Base-by-base conservation (phyloP, 768 basidiomycete species). In the Nevesoporus exiguus region DNA sequence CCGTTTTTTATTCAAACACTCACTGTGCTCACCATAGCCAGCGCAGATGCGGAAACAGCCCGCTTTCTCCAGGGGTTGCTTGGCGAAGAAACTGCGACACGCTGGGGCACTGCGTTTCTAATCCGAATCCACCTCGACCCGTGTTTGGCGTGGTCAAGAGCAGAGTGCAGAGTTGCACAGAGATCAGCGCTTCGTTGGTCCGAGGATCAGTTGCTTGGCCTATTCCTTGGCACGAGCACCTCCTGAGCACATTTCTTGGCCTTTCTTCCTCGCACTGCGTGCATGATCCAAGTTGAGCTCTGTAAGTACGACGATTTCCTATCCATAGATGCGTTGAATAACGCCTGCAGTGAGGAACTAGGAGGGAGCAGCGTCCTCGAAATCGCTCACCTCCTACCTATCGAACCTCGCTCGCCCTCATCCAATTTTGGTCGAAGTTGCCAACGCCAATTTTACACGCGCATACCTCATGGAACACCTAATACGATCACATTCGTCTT, bases 161-260 rank as follows among this genome's bases (percentile, higher is more conserved):
- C 21, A 25, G 39, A 25, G 5, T 8, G n/a, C 25, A 43, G 44
- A 15, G 21, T 44, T 43, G 3, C 33, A 15, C 33, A 54, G 47
- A 6, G 55, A 57, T 50, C 45, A 21, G 22, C 30, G 17, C 48
- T 15, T 17, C 25, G 8, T 40, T 49, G 11, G 24, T 34, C 56
- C 42, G 65, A 55, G 62, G 58, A 64, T 64, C 52, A 46, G 25
- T 47, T 13, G 3, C 48, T 21, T 25, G 30, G 22, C n/a, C 29
- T 44, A 43, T 44, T 29, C 10, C 17, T 11, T 50, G 19, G 33
- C 25, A n/a, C 6, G 49, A 36, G 14, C 29, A 39, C 54, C 51
- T 41, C 55, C 33, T 53, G 40, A 43, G 22, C 7, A 47, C 50
- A 36, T 33, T 31, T 27, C 33, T 41, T 30, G 14, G 31, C 17